Percentiles rank a stretch among this genome's conserved stretches.
phyloP scores from a whole-genome alignment of 495 filamentous ascomycete species.

The Tuber calosporum region DNA sequence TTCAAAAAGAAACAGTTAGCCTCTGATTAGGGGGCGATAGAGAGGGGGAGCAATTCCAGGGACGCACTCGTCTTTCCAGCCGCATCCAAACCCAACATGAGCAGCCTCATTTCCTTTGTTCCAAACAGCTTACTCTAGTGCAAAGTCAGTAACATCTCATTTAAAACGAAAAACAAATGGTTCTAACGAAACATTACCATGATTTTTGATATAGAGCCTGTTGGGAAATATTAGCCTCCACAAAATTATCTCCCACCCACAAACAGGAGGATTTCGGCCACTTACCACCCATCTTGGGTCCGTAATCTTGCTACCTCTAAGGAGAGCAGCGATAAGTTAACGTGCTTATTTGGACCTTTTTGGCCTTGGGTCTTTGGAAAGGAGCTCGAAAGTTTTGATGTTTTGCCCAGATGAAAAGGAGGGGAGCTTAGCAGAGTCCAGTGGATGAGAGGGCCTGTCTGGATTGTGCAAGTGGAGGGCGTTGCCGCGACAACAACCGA shows the following conservation, averaged over 20 bases:
- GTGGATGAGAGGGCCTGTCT: constrained; percentile 17
- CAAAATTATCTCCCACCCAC: constrained; percentile 7
- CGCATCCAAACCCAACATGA: constrained; percentile 96
- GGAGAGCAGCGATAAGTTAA: constrained; percentile 4
- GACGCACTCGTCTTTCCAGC: constrained; percentile 88
- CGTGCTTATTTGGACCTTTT: constrained; percentile 11
- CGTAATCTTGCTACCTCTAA: constrained; percentile 11
- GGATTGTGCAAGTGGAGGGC: constrained; percentile 12
- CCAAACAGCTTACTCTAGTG: constrained; percentile 74
- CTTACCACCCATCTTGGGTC: constrained; percentile 36
- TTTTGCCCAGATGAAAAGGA: constrained; percentile 30
- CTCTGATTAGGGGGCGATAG: constrained; percentile 24
- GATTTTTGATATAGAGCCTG: constrained; percentile 40
- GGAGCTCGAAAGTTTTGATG: constrained; percentile 4
- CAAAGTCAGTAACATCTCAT: constrained; percentile 16
- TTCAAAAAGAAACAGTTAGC: constrained; percentile 8
- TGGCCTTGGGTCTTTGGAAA: constrained; percentile 10
- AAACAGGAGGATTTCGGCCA: constrained; percentile 12
- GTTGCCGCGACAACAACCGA: constrained; percentile 32
- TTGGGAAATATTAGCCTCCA: constrained; percentile 25
- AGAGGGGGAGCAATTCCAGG: constrained; percentile 6
- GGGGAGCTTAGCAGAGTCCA: constrained; percentile 22
- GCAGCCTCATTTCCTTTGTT: constrained; percentile 94
- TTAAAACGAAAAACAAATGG: constrained; percentile 2
- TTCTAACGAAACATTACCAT: constrained; percentile 26